Percentiles rank a stretch among this genome's conserved stretches.
Conservation (phyloP, 306 rosid species). For the Geum urbanum region DNA sequence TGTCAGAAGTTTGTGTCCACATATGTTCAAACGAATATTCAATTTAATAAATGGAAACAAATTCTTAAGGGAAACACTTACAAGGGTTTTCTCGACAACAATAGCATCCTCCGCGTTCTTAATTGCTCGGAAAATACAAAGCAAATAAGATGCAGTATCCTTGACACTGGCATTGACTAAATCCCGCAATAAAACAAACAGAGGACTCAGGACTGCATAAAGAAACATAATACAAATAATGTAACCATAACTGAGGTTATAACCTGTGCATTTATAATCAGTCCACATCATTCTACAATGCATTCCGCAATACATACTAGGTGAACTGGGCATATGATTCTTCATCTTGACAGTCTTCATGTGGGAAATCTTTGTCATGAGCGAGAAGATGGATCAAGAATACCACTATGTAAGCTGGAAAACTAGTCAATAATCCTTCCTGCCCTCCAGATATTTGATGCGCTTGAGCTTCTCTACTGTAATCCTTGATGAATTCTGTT, state of each 20-base stretch:
- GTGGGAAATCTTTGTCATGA: constrained; percentile 53
- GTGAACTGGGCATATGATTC: constrained; percentile 57
- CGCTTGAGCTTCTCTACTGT: constrained; percentile 50
- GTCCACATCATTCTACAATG: constrained; percentile 19
- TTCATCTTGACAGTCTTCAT: constrained; percentile 52
- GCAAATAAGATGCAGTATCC: constrained; percentile 50
- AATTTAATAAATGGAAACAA: constrained; percentile 15
- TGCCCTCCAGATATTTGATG: constrained; percentile 49
- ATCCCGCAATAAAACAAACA: constrained; percentile 61
- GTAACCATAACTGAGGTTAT: constrained; percentile 9
- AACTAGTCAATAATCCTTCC: constrained; percentile 46
- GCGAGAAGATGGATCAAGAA: constrained; percentile 81
- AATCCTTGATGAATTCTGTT: constrained; percentile 76
- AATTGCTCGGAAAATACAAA: constrained; percentile 73
- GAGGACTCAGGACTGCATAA: constrained; percentile 93
- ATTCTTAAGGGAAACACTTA: constrained; percentile 32
- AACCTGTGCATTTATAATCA: constrained; percentile 5
- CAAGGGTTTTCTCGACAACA: constrained; percentile 50
- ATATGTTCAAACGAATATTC: constrained; percentile 8
- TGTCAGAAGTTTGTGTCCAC: constrained; percentile 8
- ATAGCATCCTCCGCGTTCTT: constrained; percentile 77
- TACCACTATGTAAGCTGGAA: constrained; percentile 74
- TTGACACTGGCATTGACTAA: constrained; percentile 45
- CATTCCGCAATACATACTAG: constrained; percentile 40
- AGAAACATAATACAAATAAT: constrained; percentile 33